Evolutionary conservation across 306 rosid species (phyloP).

Genomic region (Vachellia collinsii): DNA sequence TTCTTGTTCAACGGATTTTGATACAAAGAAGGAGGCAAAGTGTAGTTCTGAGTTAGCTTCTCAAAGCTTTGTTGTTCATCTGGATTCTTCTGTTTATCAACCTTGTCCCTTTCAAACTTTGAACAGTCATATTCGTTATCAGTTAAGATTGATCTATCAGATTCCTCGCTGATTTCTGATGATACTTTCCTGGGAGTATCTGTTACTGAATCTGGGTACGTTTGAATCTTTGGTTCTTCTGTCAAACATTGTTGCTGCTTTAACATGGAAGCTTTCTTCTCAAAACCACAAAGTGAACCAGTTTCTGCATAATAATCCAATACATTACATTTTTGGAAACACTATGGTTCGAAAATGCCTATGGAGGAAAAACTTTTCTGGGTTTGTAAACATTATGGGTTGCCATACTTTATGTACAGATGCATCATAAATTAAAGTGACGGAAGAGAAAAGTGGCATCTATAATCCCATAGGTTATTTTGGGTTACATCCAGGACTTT

Average conservation of each 20-base stretch:
- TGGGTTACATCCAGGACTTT: no score
- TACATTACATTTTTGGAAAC: conserved; percentile 8
- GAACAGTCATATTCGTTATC: conserved; percentile 50
- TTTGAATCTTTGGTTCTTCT: conserved; percentile 34
- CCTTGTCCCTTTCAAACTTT: conserved; percentile 52
- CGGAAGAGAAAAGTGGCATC: not conserved
- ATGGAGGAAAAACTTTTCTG: not conserved
- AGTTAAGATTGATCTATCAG: conserved; percentile 60
- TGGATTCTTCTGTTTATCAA: conserved; percentile 33
- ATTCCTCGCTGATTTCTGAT: conserved; percentile 61
- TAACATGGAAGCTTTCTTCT: conserved; percentile 35
- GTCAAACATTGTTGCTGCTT: conserved; percentile 24
- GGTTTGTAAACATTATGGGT: conserved; percentile 36
- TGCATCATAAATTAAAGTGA: conserved; percentile 18
- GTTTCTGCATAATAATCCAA: conserved; percentile 41
- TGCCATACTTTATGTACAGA: conserved; percentile 39
- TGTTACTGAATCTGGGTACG: conserved; percentile 29
- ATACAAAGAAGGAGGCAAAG: conserved; percentile 51
- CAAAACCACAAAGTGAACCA: conserved; percentile 37
- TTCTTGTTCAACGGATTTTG: conserved; percentile 44
- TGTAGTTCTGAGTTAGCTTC: conserved; percentile 29
- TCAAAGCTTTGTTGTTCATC: conserved; percentile 27
- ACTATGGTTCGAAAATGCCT: not conserved
- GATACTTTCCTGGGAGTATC: conserved; percentile 44
- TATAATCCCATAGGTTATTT: no score